Evolutionary conservation across 139 green algal genomes (phyloP).

Genomic region (Pleodorina starrii): DNA sequence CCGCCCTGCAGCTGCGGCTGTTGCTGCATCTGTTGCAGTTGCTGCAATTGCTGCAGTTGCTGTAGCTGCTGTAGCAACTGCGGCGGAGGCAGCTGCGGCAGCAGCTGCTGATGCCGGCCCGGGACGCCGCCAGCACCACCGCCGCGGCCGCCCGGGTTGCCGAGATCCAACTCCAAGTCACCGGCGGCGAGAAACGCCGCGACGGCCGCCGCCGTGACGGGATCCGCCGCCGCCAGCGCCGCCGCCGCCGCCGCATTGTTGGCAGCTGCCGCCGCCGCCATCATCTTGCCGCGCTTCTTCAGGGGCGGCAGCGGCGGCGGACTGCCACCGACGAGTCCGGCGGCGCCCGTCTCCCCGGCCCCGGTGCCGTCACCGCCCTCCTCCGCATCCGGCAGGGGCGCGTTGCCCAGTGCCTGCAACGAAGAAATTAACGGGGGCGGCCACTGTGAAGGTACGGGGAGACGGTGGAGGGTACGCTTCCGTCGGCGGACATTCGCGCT

Average conservation of each 20-base stretch:
- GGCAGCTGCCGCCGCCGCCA: background rate
- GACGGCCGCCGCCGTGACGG: background rate
- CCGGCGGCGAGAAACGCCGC: background rate
- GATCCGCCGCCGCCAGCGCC: background rate
- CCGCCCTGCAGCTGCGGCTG: too few species aligned
- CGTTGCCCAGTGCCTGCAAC: slow-evolving; percentile 26
- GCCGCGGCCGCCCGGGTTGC: too few species aligned
- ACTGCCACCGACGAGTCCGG: background rate
- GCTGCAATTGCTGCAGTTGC: too few species aligned
- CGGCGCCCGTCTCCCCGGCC: background rate
- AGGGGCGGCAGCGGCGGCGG: background rate
- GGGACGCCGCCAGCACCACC: background rate
- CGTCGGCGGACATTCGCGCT: too few species aligned
- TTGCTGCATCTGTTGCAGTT: too few species aligned
- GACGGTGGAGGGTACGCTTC: too few species aligned
- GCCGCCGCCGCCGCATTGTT: background rate
- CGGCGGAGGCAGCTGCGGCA: background rate
- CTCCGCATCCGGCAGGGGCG: background rate
- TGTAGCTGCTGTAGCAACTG: too few species aligned
- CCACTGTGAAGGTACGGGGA: too few species aligned
- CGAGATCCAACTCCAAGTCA: background rate
- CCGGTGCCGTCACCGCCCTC: background rate
- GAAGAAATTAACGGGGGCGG: background rate
- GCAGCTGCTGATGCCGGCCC: background rate
- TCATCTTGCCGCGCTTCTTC: slow-evolving; percentile 42